These are phyloP conservation scores for Setomelanomma holmii DNA, from an alignment of 2,329 filamentous ascomycete species.

Conservation along the genomic window DNA sequence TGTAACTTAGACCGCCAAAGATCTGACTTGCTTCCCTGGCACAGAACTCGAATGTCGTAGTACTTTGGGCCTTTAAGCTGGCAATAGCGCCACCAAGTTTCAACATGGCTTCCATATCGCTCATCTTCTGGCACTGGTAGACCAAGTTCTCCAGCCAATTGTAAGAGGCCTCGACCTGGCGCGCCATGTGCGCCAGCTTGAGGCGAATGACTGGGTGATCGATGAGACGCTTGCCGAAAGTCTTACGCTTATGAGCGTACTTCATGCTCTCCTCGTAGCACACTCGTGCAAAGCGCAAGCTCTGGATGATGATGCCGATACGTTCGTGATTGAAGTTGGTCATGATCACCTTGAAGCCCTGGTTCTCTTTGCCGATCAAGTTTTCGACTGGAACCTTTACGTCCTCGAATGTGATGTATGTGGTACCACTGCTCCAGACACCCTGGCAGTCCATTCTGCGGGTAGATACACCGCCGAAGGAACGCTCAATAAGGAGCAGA, in stretches of 20 bases:
- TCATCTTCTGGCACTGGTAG: constrained; percentile 92
- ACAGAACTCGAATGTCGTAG: constrained; percentile 96
- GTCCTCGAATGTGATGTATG: constrained; percentile 97
- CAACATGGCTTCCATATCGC: constrained; percentile 93
- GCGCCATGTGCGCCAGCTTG: constrained; percentile 97
- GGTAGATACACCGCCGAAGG: constrained; percentile 83
- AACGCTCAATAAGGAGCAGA: constrained; percentile 80
- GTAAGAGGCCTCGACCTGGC: constrained; percentile 96
- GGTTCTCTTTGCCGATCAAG: constrained; percentile 95
- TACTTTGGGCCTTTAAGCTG: constrained; percentile 90
- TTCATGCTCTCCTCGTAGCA: constrained; percentile 97
- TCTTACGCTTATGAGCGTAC: constrained; percentile 95
- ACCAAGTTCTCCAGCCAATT: constrained; percentile 96
- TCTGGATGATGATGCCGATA: constrained; percentile 98
- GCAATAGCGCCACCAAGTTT: constrained; percentile 95
- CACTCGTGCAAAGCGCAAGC: constrained; percentile 90
- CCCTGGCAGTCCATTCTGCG: constrained; percentile 93
- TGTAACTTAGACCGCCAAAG: constrained; percentile 93
- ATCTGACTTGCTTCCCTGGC: constrained; percentile 96
- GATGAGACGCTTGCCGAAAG: constrained; percentile 95
- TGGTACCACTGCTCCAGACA: constrained; percentile 93
- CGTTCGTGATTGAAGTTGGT: constrained; percentile 99
- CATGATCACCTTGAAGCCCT: constrained; percentile 99
- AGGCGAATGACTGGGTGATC: constrained; percentile 96
- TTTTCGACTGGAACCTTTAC: constrained; percentile 99